Percentiles rank a stretch among this genome's conserved stretches.
Evolutionary conservation across 495 filamentous ascomycete species (phyloP).

Genomic region (Haplographium delicatum): DNA sequence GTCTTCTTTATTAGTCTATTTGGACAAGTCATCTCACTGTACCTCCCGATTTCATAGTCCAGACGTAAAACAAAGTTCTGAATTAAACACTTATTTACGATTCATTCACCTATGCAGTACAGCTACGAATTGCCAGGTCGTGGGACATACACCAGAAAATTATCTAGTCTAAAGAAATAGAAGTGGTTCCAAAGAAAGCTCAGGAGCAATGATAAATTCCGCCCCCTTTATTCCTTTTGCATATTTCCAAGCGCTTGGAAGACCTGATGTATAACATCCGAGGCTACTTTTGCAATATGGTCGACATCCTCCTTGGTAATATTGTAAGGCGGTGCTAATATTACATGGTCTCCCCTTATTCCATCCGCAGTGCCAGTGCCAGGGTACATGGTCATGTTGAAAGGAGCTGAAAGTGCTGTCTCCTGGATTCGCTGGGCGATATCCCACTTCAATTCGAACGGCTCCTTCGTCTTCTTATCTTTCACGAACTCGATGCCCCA

Average conservation of each 20-base stretch:
- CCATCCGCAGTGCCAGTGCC: conserved; percentile 65
- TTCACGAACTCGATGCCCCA: conserved; percentile 57
- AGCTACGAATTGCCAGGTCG: no score
- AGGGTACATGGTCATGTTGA: conserved; percentile 65
- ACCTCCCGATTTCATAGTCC: no score
- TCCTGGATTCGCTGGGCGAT: conserved; percentile 48
- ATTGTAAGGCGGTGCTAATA: conserved; percentile 73
- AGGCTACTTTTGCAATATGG: conserved; percentile 45
- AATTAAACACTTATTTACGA: no score
- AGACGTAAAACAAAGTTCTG: no score
- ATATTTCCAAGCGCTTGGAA: conserved; percentile 16
- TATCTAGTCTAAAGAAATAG: no score
- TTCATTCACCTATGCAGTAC: no score
- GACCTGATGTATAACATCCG: conserved; percentile 25
- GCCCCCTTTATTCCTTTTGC: neutral
- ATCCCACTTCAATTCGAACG: conserved; percentile 39
- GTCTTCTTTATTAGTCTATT: no score
- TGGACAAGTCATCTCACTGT: no score
- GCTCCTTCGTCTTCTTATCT: conserved; percentile 40
- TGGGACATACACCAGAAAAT: no score
- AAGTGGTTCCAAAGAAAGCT: no score
- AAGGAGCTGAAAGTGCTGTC: conserved; percentile 42
- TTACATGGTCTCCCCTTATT: conserved; percentile 63
- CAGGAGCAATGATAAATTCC: no score
- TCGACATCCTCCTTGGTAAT: conserved; percentile 57